Evolutionary conservation across 306 rosid genomes (phyloP), one percentile per base, ranked within the genome.

Genomic region (Begonia fuchsioides): DNA sequence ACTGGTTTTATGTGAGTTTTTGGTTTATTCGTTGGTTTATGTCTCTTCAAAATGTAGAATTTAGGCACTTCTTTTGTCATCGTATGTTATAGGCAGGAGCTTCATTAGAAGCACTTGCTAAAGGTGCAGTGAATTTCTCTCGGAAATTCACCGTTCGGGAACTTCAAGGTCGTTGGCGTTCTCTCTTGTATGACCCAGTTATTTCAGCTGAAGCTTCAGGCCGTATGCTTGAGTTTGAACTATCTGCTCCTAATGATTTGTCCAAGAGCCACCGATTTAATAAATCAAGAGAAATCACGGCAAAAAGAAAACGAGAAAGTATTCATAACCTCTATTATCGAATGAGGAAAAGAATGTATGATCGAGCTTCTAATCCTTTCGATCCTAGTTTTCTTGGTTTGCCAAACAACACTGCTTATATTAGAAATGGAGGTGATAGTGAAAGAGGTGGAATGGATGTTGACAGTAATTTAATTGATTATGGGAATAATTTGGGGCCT

Each of bases 61-160:
- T n/a, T 47, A 47, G 17, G 17, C 17, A 0, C 16, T 53, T 13
- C 26, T 8, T 11, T 55, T 43, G 2, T 26, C 39, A 4, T 15
- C n/a, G 10, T 8, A 6, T 16, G 11, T 38, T 20, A 2, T 39
- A 86, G 96, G 72, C 63, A 10, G 94, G 96, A 50, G 96, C 90
- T 49, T 79, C 94, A 39, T 47, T 82, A 63, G 94, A 86, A 73
- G 87, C 96, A 38, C 81, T 82, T 63, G 83, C 96, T 26, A 82
- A 67, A 70, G 96, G 96, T 38, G 96, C 88, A n/a, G 90, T 86
- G 13, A 55, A 53, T 12, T 86, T 86, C 73, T 82, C 96, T 12
- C 69, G 78, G 15, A 70, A 69, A 47, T 86, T 68, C 54, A 67
- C 93, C 3, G 6, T 68, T 26, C 6, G 32, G 4, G 94, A 86